phyloP scores from a whole-genome alignment of 2,329 filamentous ascomycete genomes.

The Lecanicillium sp. region DNA sequence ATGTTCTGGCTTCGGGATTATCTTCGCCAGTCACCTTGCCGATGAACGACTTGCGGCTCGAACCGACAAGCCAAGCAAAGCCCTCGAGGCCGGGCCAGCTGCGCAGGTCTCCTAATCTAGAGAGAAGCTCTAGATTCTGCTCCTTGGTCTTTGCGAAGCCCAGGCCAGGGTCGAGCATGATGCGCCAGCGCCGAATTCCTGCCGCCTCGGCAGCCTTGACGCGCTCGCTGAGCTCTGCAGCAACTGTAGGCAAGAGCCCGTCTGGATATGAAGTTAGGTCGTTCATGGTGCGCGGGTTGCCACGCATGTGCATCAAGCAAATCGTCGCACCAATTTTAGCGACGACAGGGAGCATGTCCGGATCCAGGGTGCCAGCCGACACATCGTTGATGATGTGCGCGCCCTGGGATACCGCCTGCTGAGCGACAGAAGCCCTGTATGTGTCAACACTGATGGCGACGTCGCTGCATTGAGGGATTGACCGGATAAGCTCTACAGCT shows the following conservation, averaged over 20 bases:
- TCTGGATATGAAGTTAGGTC: constrained; percentile 58
- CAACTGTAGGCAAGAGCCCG: constrained; percentile 59
- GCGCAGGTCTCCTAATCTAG: constrained; percentile 57
- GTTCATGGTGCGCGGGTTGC: constrained; percentile 76
- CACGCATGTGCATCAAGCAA: constrained; percentile 88
- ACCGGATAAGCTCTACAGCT: constrained; percentile 65
- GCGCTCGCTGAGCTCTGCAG: constrained; percentile 59
- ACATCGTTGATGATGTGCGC: constrained; percentile 95
- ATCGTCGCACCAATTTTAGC: constrained; percentile 73
- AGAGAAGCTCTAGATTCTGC: constrained; percentile 77
- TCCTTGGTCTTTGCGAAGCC: constrained; percentile 81
- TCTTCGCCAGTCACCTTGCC: constrained; percentile 71
- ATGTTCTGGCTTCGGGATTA: constrained; percentile 61
- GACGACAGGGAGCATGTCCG: constrained; percentile 73
- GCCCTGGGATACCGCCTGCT: constrained; percentile 66
- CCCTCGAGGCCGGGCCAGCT: constrained; percentile 56
- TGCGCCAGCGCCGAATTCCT: constrained; percentile 85
- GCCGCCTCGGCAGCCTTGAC: constrained; percentile 69
- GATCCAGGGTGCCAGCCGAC: constrained; percentile 72
- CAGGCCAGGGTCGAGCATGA: constrained; percentile 87
- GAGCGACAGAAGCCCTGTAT: constrained; percentile 78
- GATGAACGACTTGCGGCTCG: constrained; percentile 85
- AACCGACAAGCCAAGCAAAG: constrained; percentile 82
- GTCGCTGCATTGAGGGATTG: constrained; percentile 51
- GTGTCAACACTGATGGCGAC: constrained; percentile 87